Evolutionary conservation across 148 eudicot species (phyloP).

Genomic region (Amaranthus hypochondriacus): DNA sequence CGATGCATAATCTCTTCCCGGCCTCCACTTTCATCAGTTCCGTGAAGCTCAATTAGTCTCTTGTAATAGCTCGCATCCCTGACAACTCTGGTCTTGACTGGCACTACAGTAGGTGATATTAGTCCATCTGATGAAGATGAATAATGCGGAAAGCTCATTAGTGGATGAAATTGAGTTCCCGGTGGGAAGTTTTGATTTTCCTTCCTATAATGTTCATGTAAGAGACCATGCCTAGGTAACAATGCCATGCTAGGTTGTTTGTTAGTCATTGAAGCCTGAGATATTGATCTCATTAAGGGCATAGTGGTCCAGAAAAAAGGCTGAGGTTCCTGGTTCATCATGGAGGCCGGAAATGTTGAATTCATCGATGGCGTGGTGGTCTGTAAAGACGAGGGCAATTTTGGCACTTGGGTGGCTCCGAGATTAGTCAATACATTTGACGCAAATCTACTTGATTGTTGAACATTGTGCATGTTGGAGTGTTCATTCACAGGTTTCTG

Average conservation of each 20-base stretch:
- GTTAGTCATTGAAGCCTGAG: background rate
- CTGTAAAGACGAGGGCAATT: constrained; percentile 2
- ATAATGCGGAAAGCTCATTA: constrained; percentile 4
- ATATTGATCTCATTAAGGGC: background rate
- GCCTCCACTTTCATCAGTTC: constrained; percentile 26
- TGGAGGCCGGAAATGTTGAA: background rate
- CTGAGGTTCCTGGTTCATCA: constrained; percentile 1
- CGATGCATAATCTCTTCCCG: constrained; percentile 2
- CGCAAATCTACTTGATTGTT: constrained; percentile 1
- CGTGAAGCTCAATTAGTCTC: constrained; percentile 50
- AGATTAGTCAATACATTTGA: constrained; percentile 3
- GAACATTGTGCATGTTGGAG: constrained; percentile 2
- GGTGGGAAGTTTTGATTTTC: constrained; percentile 5
- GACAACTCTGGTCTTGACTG: constrained; percentile 19
- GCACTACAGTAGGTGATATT: constrained; percentile 2
- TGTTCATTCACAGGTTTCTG: constrained; percentile 1
- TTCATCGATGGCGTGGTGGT: constrained; percentile 10
- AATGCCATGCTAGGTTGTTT: background rate
- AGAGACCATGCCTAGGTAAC: constrained; percentile 7
- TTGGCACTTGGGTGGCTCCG: constrained; percentile 5
- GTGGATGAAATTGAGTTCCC: background rate
- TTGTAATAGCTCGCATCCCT: constrained; percentile 38
- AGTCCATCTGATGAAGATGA: constrained; percentile 3
- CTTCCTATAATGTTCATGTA: constrained; percentile 1
- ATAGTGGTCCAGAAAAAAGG: background rate